Evolutionary conservation across 441 rosid species (phyloP), one percentile per base, ranked within the genome.

Genomic region (Cnidoscolus chayamansa): DNA sequence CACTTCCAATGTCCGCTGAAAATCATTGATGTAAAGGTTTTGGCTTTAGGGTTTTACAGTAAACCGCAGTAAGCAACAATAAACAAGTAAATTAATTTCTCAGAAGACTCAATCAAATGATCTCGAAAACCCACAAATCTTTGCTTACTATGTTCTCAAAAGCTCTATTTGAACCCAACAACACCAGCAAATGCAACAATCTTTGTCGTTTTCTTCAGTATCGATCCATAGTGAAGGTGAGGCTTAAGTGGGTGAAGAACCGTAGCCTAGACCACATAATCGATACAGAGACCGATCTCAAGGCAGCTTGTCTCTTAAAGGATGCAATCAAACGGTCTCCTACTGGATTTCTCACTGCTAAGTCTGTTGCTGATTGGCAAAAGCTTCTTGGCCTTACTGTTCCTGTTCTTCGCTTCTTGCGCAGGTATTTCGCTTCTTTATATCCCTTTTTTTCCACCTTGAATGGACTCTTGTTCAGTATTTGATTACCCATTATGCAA

Each of bases 181-280:
- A 16, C 72, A 67, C 11, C 60, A 30, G 7, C 3, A 56, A 25
- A 32, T n/a, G 57, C 56, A 35, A n/a, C 63, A 8, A 53, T 31
- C 79, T 67, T 63, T 35, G 54, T 47, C 19, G 32, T 47, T 50
- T 53, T 19, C 49, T 67, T 48, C 77, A 75, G 53, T 32, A 16
- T 37, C 59, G 80, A 53, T 69, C 63, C 66, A 82, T 90, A 70
- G 79, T 84, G 20, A 95, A 86, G 66, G 97, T 93, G 70, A 87
- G 97, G 79, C 82, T 95, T 43, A 93, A 95, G 78, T 93, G 99
- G 98, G 97, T 93, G 12, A 91, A 93, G 71, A 91, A 95, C 77
- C 88, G 90, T 62, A 77, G 93, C 80, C 72, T 89, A 1, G 99
- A 95, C 77, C 92, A 91, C 84, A 75, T 95, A 35, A 95, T 90